These are phyloP conservation scores for Plasmodium sp. DNA, from an alignment of 169 alveolate genomes.

Conservation along the genomic window DNA sequence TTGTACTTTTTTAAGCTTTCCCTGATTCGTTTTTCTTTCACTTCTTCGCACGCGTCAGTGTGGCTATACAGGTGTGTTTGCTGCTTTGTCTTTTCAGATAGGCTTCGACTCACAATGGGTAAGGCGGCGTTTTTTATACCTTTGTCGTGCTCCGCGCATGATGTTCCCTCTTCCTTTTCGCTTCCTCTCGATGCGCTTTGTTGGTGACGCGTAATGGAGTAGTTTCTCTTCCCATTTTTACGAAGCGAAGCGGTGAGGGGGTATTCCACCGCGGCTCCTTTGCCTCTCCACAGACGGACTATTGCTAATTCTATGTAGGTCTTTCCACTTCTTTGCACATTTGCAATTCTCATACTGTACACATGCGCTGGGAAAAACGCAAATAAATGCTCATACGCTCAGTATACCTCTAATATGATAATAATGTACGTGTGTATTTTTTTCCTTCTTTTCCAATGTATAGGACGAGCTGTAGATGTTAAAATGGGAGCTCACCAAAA, in stretches of 20 bases:
- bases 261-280: background rate
- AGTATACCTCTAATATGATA: background rate
- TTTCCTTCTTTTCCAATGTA: background rate
- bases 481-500: background rate
- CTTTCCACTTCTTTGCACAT: background rate
- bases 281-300: background rate
- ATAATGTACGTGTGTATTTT: background rate
- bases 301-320: background rate
- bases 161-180: background rate
- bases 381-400: background rate
- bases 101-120: background rate
- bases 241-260: background rate
- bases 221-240: conserved; percentile 28
- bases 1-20: conserved; percentile 63
- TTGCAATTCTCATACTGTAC: conserved; percentile 29
- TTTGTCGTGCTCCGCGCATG: background rate
- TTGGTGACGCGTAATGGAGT: background rate
- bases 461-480: background rate
- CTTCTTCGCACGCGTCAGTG: background rate
- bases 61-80: background rate
- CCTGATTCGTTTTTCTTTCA: conserved; percentile 5
- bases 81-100: background rate
- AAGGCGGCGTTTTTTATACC: background rate
- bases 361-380: background rate
- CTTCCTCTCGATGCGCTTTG: background rate